These are phyloP conservation scores for Gynochthodes officinalis DNA, from an alignment of 257 asterid genomes.

Conservation along the genomic window DNA sequence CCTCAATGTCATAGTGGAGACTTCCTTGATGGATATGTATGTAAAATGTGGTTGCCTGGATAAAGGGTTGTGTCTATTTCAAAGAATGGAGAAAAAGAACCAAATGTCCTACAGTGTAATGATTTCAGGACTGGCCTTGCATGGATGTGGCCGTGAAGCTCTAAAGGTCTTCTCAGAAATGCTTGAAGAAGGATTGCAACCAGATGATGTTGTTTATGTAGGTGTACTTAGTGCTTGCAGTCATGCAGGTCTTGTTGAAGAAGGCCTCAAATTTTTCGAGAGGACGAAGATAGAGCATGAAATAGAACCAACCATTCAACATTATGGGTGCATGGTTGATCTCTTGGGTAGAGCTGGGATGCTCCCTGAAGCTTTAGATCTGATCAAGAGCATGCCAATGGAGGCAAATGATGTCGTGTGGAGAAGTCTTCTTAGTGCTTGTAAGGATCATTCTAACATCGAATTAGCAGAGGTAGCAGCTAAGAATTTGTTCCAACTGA, in stretches of 20 bases:
- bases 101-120: conserved; percentile 58
- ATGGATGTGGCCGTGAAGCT: conserved; percentile 62
- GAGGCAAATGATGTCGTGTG: conserved; percentile 63
- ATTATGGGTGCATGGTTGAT: conserved; percentile 81
- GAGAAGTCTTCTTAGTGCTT: conserved; percentile 69
- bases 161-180: conserved; percentile 43
- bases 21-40: conserved; percentile 68
- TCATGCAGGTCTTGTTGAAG: conserved; percentile 53
- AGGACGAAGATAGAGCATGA: conserved; percentile 47
- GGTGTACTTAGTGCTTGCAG: conserved; percentile 71
- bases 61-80: conserved; percentile 52
- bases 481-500: conserved; percentile 29
- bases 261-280: conserved; percentile 47
- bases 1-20: conserved; percentile 57
- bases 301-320: conserved; percentile 61
- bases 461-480: conserved; percentile 59
- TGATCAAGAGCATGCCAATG: conserved; percentile 58
- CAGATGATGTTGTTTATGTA: conserved; percentile 67
- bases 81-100: conserved; percentile 42
- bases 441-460: conserved; percentile 49
- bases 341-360: conserved; percentile 64
- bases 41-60: conserved; percentile 60
- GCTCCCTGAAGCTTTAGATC: conserved; percentile 47
- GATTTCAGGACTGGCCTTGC: conserved; percentile 65
- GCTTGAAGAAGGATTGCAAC: conserved; percentile 52